Base-by-base conservation (phyloP, 768 basidiomycete genomes). In the Pleurotus giganteus region DNA sequence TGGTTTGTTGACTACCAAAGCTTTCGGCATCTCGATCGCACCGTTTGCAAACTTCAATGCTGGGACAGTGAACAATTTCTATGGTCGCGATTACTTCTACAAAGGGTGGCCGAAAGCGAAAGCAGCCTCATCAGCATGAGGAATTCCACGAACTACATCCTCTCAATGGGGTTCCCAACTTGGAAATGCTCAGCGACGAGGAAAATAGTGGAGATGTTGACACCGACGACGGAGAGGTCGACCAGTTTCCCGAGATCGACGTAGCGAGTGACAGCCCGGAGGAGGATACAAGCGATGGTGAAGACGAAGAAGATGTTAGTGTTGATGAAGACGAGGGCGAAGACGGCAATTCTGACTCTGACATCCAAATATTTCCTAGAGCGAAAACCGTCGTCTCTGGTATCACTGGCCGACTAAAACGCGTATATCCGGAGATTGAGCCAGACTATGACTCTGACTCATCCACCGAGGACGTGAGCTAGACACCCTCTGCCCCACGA, bases 391-490 rank as follows among this genome's bases (percentile, higher is more conserved):
- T 92, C 32, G 76, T 86, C 52, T 94, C 91, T 36, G 74, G 84
- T 55, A 87, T 94, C 59, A 95, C 94, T 56, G 88, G 91, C n/a
- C 83, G 86, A 58, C 84, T 79, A 55, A 94, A 91, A 76, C 80
- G 78, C 57, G 84, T 92, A 34, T 94, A 89, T 66, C 91, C 91
- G 42, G 88, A 90, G 63, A 94, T 94, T 65, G 91, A 92, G 60
- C 88, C 93, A 8, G 86, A 89, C 55, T 95, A 95, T 65, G 91
- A 92, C 65, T 91, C 89, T 2, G 93, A 95, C 69, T 92, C 90
- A 4, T 92, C 90, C 4, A 94, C 90, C 2, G 93, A 95, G 78
- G 91, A 95, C 59, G 92, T 93, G 66, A 61, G 89, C 71, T 23
- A 47, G 53, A 28, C 32, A 31, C 36, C 47, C 57, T 41, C 39